Conservation (phyloP, 345 rosid species). For the Trapa bicornis region DNA sequence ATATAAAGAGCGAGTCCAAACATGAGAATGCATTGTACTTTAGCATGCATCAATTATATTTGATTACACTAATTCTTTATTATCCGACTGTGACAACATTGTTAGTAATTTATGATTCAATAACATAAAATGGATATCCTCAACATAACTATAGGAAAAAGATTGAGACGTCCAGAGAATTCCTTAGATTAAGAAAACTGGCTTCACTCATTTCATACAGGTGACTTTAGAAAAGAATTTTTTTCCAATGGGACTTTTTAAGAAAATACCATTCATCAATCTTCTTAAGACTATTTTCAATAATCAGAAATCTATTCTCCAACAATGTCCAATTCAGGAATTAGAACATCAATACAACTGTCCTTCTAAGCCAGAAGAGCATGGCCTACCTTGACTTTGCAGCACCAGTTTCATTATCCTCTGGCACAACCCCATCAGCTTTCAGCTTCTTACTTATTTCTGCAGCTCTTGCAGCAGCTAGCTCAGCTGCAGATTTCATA, state of each 20-base stretch:
- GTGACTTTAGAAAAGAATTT: background rate
- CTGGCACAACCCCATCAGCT: constrained; percentile 61
- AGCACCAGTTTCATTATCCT: constrained; percentile 39
- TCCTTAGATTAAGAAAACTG: background rate
- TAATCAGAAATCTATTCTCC: background rate
- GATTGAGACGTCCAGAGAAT: background rate
- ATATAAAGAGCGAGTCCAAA: background rate
- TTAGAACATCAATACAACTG: background rate
- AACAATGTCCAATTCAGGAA: background rate
- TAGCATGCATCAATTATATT: background rate
- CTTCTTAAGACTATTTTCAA: background rate
- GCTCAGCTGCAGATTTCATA: constrained; percentile 97
- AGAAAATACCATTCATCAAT: background rate
- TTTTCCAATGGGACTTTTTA: background rate
- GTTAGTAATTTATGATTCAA: background rate
- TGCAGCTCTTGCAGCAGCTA: constrained; percentile 95
- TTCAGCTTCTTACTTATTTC: constrained; percentile 84
- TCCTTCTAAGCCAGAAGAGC: background rate
- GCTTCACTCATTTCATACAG: background rate
- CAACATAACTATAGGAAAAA: background rate
- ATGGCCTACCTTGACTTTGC: constrained; percentile 46
- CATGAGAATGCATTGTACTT: background rate
- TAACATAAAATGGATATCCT: background rate
- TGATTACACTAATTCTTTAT: background rate
- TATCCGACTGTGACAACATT: background rate